phyloP scores from a whole-genome alignment of 2,329 filamentous ascomycete species.

The Colletotrichum theobromicola region DNA sequence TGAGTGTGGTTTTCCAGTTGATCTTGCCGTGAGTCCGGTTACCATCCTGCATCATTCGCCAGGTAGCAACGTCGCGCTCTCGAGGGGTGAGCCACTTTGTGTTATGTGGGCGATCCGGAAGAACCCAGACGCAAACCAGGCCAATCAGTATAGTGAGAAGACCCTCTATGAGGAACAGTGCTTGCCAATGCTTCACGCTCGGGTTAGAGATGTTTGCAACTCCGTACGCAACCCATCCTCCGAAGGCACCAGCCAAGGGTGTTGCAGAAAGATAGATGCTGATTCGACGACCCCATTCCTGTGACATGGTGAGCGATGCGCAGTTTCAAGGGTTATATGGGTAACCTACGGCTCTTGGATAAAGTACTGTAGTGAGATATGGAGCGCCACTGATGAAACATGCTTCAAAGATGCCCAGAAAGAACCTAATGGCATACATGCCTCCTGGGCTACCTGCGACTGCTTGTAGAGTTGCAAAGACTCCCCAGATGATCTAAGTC shows the following conservation, averaged over 20 bases:
- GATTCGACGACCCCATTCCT: slow-evolving; percentile 51
- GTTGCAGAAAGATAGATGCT: slow-evolving; percentile 61
- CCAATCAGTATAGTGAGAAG: slow-evolving; percentile 36
- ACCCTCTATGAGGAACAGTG: slow-evolving; percentile 40
- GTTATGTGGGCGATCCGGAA: slow-evolving; percentile 25
- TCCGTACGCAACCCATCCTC: slow-evolving; percentile 45
- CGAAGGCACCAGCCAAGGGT: slow-evolving; percentile 50
- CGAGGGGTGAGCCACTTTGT: slow-evolving; percentile 22
- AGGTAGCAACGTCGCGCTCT: slow-evolving; percentile 22
- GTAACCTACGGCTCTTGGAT: slow-evolving; percentile 45
- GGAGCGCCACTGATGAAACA: slow-evolving; percentile 56
- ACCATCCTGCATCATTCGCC: slow-evolving; percentile 25
- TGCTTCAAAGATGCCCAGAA: slow-evolving; percentile 53
- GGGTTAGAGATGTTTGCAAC: slow-evolving; percentile 36
- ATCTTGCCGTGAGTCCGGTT: slow-evolving; percentile 18
- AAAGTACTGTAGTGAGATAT: slow-evolving; percentile 56
- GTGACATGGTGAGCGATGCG: neutral
- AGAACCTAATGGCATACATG: slow-evolving; percentile 42
- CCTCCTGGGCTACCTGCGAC: slow-evolving; percentile 1
- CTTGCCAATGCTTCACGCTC: slow-evolving; percentile 27
- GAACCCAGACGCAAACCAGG: slow-evolving; percentile 20
- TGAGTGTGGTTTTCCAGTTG: slow-evolving; percentile 16
- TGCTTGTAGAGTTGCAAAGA: slow-evolving; percentile 1
- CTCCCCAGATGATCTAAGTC: slow-evolving; percentile 5
- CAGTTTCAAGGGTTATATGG: accelerated